Conservation (phyloP, 2,329 filamentous ascomycete genomes). For the Fusarium globosum region DNA sequence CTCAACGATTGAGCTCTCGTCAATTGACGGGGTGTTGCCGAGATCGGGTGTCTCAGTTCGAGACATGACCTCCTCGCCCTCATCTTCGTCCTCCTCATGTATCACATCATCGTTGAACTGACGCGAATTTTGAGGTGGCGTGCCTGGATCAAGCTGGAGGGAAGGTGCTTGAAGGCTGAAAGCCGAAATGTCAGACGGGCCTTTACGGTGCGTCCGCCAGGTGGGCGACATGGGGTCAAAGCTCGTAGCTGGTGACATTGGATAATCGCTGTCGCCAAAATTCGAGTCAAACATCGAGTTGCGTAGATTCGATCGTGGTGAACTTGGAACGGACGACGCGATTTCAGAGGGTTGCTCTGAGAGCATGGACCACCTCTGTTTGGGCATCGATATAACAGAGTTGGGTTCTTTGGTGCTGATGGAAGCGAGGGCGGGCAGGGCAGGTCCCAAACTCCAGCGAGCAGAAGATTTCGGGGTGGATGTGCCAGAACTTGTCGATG, state of each 20-base stretch:
- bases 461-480: conserved; percentile 55
- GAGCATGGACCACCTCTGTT: conserved; percentile 68
- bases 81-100: conserved; percentile 54
- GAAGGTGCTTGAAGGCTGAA: conserved; percentile 58
- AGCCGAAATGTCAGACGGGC: conserved; percentile 66
- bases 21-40: conserved; percentile 47
- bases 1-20: conserved; percentile 50
- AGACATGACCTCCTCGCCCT: conserved; percentile 31
- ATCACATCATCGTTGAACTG: conserved; percentile 48
- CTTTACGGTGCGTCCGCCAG: conserved; percentile 66
- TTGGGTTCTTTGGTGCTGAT: conserved; percentile 62
- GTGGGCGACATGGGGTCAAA: conserved; percentile 74
- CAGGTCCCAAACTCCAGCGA: conserved; percentile 53
- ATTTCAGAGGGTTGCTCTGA: conserved; percentile 71
- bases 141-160: conserved; percentile 51
- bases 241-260: conserved; percentile 85
- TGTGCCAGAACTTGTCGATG: conserved; percentile 54
- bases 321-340: conserved; percentile 81
- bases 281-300: conserved; percentile 84
- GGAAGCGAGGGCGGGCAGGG: conserved; percentile 55
- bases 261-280: conserved; percentile 68
- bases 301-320: conserved; percentile 79
- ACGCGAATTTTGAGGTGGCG: conserved; percentile 35
- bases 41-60: conserved; percentile 41
- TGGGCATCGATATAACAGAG: conserved; percentile 58